Evolutionary conservation across 495 filamentous ascomycete genomes (phyloP).

Genomic region (Aspergillus incahuasiensis): DNA sequence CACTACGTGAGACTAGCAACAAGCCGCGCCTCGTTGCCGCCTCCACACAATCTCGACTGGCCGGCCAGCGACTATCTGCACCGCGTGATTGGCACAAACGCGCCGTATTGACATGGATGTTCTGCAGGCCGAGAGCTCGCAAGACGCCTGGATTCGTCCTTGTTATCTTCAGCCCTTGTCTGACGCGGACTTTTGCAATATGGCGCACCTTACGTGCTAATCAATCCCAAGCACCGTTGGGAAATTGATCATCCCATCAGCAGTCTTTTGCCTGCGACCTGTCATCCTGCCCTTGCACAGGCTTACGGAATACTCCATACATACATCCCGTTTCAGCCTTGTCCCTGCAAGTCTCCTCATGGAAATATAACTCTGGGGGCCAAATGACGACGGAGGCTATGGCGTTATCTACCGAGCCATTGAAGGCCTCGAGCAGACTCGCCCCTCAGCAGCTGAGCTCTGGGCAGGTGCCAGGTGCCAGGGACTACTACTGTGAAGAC

Average conservation of each 20-base stretch:
- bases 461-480: not conserved
- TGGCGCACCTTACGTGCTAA: not conserved
- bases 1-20: not conserved
- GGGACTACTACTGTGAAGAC: not conserved
- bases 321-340: not conserved
- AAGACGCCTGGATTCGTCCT: not conserved
- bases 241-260: not conserved
- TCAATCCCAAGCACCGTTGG: not conserved
- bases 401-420: not conserved
- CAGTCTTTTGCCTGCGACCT: not conserved
- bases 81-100: not conserved
- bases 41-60: not conserved
- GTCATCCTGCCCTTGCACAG: not conserved
- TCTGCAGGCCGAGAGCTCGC: not conserved
- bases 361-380: not conserved
- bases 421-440: not conserved
- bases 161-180: conserved; percentile 1
- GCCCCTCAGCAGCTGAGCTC: not conserved
- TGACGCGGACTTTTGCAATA: not conserved
- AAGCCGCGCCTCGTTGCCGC: not conserved
- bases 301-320: too few species aligned
- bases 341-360: not conserved
- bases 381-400: not conserved
- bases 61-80: conserved; percentile 1
- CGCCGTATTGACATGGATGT: not conserved